phyloP scores from a whole-genome alignment of 768 basidiomycete genomes.

The Boletus eberwhitei region DNA sequence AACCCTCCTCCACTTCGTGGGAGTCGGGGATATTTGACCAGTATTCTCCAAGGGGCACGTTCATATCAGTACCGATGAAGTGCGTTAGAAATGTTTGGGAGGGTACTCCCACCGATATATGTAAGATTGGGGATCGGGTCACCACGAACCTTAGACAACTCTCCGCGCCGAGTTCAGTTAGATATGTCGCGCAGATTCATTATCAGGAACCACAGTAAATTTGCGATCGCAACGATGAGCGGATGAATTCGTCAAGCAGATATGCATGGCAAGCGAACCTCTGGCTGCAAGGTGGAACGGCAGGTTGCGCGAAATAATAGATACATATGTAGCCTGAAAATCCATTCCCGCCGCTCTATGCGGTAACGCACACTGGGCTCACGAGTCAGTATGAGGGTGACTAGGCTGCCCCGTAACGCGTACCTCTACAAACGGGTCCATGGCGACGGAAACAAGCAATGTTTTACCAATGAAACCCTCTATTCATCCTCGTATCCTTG shows the following conservation, averaged over 20 bases:
- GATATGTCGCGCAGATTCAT: background rate
- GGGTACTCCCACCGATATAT: background rate
- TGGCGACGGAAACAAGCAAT: background rate
- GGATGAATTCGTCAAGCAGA: background rate
- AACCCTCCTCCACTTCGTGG: no score
- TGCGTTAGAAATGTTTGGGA: background rate
- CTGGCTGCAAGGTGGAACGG: background rate
- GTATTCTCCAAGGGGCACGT: background rate
- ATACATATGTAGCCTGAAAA: conserved; percentile 2
- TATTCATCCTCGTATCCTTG: conserved; percentile 73
- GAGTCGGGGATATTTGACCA: no score
- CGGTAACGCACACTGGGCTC: background rate
- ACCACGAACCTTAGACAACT: background rate
- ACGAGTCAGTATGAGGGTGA: background rate
- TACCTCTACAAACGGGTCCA: conserved; percentile 6
- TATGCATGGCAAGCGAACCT: background rate
- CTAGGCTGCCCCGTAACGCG: background rate
- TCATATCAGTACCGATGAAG: background rate
- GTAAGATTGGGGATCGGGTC: background rate
- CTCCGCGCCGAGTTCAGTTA: background rate
- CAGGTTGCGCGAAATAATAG: conserved; percentile 1
- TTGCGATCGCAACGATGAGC: background rate
- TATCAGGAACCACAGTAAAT: background rate
- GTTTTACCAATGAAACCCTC: background rate
- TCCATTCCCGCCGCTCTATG: conserved; percentile 3